Evolutionary conservation across 495 filamentous ascomycete species (phyloP).

Genomic region (Aspergillus hancockii): DNA sequence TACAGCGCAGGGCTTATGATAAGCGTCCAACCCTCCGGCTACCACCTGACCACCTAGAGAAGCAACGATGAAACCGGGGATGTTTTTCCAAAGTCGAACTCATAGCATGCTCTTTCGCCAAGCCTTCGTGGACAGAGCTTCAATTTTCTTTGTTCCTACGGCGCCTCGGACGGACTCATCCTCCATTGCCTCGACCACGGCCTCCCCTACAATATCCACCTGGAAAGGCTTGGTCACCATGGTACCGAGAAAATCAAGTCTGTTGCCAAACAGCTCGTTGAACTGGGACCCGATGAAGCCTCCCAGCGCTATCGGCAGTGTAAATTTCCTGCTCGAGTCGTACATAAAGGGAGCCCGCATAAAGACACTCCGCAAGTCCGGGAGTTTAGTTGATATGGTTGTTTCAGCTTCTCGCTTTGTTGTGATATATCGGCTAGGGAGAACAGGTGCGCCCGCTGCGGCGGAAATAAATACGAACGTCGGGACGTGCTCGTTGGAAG

Average conservation of each 20-base stretch:
- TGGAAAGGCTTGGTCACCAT: conserved; percentile 84
- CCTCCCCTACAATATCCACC: conserved; percentile 81
- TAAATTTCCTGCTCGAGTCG: conserved; percentile 78
- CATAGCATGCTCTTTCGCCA: conserved; percentile 84
- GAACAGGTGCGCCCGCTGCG: conserved; percentile 76
- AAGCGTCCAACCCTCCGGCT: background rate
- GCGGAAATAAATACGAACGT: conserved; percentile 88
- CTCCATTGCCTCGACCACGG: conserved; percentile 75
- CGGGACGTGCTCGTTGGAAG: conserved; percentile 59
- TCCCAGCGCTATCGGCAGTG: conserved; percentile 76
- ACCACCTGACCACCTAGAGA: background rate
- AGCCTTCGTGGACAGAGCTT: conserved; percentile 69
- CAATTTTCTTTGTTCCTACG: conserved; percentile 67
- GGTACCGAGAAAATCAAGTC: conserved; percentile 70
- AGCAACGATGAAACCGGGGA: background rate
- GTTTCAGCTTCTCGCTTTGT: conserved; percentile 92
- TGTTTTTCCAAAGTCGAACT: conserved; percentile 20
- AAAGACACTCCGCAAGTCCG: conserved; percentile 76
- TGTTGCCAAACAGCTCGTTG: conserved; percentile 73
- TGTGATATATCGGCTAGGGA: conserved; percentile 82
- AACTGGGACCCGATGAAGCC: conserved; percentile 67
- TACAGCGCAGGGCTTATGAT: conserved; percentile 11
- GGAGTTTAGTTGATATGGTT: conserved; percentile 69
- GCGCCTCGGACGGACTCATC: conserved; percentile 69
- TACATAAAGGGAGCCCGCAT: conserved; percentile 87